Percentiles rank a stretch among this genome's conserved stretches.
Conservation (phyloP, 2,329 filamentous ascomycete genomes). For the Sclerotinia sclerotiorum region DNA sequence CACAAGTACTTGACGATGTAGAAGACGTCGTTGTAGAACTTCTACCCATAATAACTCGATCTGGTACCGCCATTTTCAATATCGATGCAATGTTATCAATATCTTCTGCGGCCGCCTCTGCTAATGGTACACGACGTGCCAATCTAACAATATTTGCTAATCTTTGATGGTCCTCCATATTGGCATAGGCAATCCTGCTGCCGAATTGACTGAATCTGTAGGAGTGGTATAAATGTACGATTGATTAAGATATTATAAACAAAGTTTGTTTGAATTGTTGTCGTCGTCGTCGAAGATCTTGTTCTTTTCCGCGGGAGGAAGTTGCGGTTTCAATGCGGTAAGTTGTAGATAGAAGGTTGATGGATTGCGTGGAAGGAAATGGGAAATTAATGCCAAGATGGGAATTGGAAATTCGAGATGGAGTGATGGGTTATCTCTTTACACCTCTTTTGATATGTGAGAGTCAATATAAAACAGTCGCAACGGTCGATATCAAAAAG, state of each 20-base stretch:
- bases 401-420: neutral
- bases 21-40: constrained; percentile 32
- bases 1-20: constrained; percentile 38
- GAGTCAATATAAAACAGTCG: neutral
- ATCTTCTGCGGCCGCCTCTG: constrained; percentile 22
- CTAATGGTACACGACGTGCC: constrained; percentile 32
- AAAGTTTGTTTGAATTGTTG: constrained; percentile 7
- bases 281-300: neutral
- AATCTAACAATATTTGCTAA: constrained; percentile 36
- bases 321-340: constrained; percentile 26
- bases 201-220: constrained; percentile 10
- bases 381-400: constrained; percentile 3
- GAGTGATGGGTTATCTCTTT: constrained; percentile 13
- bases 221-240: neutral
- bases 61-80: constrained; percentile 34
- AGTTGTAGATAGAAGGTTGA: neutral
- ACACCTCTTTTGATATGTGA: neutral
- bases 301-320: constrained; percentile 23
- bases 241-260: constrained; percentile 15
- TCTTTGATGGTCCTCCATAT: constrained; percentile 31
- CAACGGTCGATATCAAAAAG: constrained; percentile 1
- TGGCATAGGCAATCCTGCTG: constrained; percentile 25
- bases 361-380: neutral
- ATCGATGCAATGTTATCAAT: constrained; percentile 33
- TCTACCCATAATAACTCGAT: constrained; percentile 33